A percentile compares a stretch with the other conserved stretches of the same genome.
These are phyloP conservation scores for Capsella rubella DNA, from an alignment of 441 rosid species.

Conservation along the genomic window DNA sequence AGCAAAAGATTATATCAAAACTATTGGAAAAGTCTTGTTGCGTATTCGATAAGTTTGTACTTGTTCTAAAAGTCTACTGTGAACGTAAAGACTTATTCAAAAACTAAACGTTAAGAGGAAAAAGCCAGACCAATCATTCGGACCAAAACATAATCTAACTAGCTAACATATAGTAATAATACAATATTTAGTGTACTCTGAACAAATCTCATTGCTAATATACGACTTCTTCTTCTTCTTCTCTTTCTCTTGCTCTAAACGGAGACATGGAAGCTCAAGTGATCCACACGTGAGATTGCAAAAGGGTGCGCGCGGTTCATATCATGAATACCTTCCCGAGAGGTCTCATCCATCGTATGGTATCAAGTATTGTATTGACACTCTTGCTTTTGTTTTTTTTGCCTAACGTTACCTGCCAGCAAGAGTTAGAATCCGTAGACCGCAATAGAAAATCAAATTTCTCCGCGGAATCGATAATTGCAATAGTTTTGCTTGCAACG, in stretches of 20 bases:
- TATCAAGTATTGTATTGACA: neutral
- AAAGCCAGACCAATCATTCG: neutral
- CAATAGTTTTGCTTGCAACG: conserved; percentile 9
- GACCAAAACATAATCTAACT: conserved; percentile 8
- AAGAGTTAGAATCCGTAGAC: neutral
- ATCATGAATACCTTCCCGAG: conserved; percentile 6
- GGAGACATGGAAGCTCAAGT: conserved; percentile 13
- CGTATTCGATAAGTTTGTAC: conserved; percentile 29
- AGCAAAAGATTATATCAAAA: neutral
- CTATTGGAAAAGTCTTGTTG: conserved; percentile 1
- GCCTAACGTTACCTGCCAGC: conserved; percentile 35
- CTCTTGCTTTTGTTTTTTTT: conserved; percentile 15
- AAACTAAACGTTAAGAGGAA: conserved; percentile 6
- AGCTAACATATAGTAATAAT: neutral
- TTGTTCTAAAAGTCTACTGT: conserved; percentile 13
- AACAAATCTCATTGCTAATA: conserved; percentile 5
- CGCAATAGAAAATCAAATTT: neutral
- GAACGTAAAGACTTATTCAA: conserved; percentile 28
- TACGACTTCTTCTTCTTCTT: conserved; percentile 4
- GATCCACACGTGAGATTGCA: too few relatives aligned
- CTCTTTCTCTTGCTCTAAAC: conserved; percentile 1
- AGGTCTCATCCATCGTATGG: conserved; percentile 10
- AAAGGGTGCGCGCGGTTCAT: neutral
- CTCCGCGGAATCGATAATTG: neutral
- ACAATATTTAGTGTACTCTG: neutral